Conservation (phyloP, 768 basidiomycete genomes). For the Suillus lakei region DNA sequence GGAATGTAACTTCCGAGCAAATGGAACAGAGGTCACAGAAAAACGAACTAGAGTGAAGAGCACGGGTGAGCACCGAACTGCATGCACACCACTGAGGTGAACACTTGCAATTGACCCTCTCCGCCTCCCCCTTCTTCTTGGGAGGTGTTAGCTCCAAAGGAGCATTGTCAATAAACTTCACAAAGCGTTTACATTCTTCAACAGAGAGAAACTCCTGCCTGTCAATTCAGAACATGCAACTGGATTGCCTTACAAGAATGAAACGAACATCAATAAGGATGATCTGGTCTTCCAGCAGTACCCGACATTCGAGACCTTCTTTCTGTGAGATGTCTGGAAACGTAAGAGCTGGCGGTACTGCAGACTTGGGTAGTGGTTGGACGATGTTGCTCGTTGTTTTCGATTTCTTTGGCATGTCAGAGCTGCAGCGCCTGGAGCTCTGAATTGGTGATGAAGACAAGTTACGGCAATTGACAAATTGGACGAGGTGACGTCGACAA, state of each 20-base stretch:
- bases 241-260: neutral
- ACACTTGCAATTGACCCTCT: conserved; percentile 65
- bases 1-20: conserved; percentile 57
- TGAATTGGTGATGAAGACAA: neutral
- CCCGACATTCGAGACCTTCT: conserved; percentile 46
- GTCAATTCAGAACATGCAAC: neutral
- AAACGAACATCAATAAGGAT: conserved; percentile 59
- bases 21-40: conserved; percentile 59
- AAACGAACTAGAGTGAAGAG: conserved; percentile 53
- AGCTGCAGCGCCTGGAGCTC: neutral
- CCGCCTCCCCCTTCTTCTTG: conserved; percentile 75
- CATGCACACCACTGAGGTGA: neutral
- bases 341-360: conserved; percentile 4
- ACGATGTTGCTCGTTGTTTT: neutral
- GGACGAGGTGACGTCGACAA: neutral
- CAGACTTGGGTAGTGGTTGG: neutral
- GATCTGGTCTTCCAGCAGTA: conserved; percentile 67
- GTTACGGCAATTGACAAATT: neutral
- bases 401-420: conserved; percentile 12
- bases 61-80: conserved; percentile 1
- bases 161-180: conserved; percentile 61
- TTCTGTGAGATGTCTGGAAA: conserved; percentile 56
- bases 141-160: conserved; percentile 71
- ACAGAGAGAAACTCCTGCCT: conserved; percentile 58
- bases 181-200: conserved; percentile 64